Conservation (phyloP, 78 protist species). For the Dictyostelium brefeldianum region DNA sequence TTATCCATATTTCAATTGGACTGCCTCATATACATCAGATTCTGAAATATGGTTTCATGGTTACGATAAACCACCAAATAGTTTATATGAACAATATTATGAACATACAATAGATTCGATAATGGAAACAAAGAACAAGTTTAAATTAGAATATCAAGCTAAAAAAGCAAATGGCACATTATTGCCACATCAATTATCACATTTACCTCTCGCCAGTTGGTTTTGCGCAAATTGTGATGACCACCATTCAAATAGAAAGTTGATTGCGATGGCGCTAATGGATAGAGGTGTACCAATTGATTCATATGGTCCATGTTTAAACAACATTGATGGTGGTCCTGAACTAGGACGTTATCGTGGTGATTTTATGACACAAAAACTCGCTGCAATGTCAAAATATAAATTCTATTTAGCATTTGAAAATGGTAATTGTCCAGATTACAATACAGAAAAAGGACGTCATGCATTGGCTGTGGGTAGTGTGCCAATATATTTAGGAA, state of each 20-base stretch:
- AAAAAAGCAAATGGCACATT: background rate
- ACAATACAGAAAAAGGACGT: constrained; percentile 19
- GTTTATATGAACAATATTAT: too few relatives aligned
- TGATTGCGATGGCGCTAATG: background rate
- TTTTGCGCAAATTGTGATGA: background rate
- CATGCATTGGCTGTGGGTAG: background rate
- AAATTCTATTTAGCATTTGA: constrained; percentile 48
- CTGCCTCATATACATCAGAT: too few relatives aligned
- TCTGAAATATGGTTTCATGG: too few relatives aligned
- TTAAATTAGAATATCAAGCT: background rate
- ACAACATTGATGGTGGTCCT: too few relatives aligned
- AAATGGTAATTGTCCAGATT: constrained; percentile 17
- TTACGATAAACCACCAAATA: too few relatives aligned
- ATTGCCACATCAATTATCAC: background rate
- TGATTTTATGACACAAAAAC: too few relatives aligned
- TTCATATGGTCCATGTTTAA: background rate
- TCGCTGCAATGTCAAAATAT: too few relatives aligned
- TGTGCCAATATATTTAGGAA: constrained; percentile 28
- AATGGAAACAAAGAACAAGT: too few relatives aligned
- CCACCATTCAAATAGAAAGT: background rate
- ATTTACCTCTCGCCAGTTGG: background rate
- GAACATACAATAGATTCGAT: too few relatives aligned
- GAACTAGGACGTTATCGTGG: too few relatives aligned
- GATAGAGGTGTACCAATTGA: background rate
- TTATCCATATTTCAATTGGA: too few relatives aligned